phyloP scores from a whole-genome alignment of 257 asterid species.

The Coffea eugenioides region DNA sequence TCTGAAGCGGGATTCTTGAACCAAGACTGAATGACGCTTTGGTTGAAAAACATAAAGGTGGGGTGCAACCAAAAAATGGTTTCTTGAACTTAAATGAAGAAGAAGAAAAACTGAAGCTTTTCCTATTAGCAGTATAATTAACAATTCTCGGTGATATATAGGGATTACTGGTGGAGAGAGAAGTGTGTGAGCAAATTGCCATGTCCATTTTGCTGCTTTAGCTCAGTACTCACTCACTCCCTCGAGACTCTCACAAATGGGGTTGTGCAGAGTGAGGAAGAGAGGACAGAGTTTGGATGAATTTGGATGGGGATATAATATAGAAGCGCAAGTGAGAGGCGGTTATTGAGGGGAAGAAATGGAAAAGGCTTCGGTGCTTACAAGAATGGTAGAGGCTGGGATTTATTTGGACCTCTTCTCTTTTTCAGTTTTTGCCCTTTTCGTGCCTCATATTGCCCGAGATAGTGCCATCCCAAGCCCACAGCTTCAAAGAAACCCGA shows the following conservation, averaged over 20 bases:
- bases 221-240: constrained; percentile 24
- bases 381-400: constrained; percentile 33
- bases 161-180: constrained; percentile 20
- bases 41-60: constrained; percentile 31
- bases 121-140: constrained; percentile 22
- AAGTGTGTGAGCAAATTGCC: constrained; percentile 52
- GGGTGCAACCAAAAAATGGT: constrained; percentile 44
- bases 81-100: constrained; percentile 47
- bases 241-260: constrained; percentile 15
- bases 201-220: constrained; percentile 47
- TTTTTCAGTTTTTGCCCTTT: background rate
- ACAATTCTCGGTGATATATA: constrained; percentile 26
- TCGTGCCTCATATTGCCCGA: background rate
- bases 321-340: constrained; percentile 68
- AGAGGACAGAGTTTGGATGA: constrained; percentile 15
- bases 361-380: constrained; percentile 25
- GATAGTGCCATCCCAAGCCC: too few species aligned
- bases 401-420: constrained; percentile 29
- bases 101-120: constrained; percentile 30
- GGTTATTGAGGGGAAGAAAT: constrained; percentile 11
- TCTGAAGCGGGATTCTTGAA: constrained; percentile 34
- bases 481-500: too few species aligned
- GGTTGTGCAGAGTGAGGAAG: constrained; percentile 10
- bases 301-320: constrained; percentile 41
- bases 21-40: constrained; percentile 16